Conservation (phyloP, 441 rosid species). For the Erysimum cheiri region DNA sequence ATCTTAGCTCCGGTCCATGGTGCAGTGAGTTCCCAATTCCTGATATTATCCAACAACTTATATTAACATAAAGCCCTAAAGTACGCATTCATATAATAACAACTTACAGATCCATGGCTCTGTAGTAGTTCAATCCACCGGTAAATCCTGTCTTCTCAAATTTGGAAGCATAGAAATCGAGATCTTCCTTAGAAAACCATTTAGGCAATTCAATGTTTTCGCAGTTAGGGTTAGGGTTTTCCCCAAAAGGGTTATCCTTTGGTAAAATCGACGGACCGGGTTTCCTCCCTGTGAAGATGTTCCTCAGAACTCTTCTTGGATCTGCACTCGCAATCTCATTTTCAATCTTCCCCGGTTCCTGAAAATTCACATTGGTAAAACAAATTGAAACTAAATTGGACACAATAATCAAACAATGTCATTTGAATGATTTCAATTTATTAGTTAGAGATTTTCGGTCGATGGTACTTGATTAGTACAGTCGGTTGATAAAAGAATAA, state of each 20-base stretch:
- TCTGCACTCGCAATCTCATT: slow-evolving; percentile 53
- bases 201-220: slow-evolving; percentile 48
- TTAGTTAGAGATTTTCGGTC: background rate
- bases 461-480: background rate
- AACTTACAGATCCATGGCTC: slow-evolving; percentile 70
- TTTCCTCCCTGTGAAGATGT: slow-evolving; percentile 44
- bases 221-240: slow-evolving; percentile 22
- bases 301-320: slow-evolving; percentile 49
- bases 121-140: slow-evolving; percentile 76
- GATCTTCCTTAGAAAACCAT: slow-evolving; percentile 70
- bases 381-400: background rate
- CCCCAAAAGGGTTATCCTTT: slow-evolving; percentile 49
- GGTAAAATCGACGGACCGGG: slow-evolving; percentile 59
- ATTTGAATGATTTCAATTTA: background rate
- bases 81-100: background rate
- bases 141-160: slow-evolving; percentile 62
- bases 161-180: slow-evolving; percentile 50
- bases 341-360: slow-evolving; percentile 75
- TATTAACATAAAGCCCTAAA: background rate
- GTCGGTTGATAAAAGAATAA: background rate
- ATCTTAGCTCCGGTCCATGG: slow-evolving; percentile 59
- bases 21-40: slow-evolving; percentile 74
- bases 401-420: background rate
- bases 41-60: slow-evolving; percentile 24
- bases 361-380: slow-evolving; percentile 2